Percentiles rank a stretch among this genome's conserved stretches.
These are phyloP conservation scores for Glomus cerebriforme DNA, from an alignment of 192 early-diverging fungal species.

Conservation along the genomic window DNA sequence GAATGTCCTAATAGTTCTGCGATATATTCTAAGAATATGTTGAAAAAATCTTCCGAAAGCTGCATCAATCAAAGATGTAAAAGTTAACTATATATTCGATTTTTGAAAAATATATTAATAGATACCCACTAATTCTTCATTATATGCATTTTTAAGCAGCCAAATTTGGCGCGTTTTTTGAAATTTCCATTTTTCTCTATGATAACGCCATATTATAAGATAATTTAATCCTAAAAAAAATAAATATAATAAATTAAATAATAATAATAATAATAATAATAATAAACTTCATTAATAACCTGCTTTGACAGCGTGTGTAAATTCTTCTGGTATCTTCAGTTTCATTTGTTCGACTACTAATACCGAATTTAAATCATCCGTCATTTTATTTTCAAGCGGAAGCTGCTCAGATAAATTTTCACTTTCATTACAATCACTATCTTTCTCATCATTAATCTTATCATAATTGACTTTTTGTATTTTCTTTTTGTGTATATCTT, in stretches of 20 bases:
- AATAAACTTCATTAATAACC: not conserved
- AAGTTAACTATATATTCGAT: too few relatives aligned
- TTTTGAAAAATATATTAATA: too few relatives aligned
- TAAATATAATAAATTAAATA: not conserved
- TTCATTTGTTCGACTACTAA: too few relatives aligned
- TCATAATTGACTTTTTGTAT: too few relatives aligned
- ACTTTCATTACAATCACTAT: too few relatives aligned
- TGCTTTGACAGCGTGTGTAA: not conserved
- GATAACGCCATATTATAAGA: constrained; percentile 38
- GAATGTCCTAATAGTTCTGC: constrained; percentile 41
- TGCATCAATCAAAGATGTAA: not conserved
- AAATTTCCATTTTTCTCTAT: constrained; percentile 42
- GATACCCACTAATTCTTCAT: constrained; percentile 23
- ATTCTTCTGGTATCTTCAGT: not conserved
- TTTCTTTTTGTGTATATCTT: too few relatives aligned
- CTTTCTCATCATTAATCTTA: too few relatives aligned
- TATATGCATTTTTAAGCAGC: constrained; percentile 41
- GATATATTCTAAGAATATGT: constrained; percentile 44
- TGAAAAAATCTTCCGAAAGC: constrained; percentile 37
- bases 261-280: too few relatives aligned
- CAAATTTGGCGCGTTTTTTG: constrained; percentile 46
- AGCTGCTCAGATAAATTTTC: too few relatives aligned
- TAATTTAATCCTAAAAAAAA: constrained; percentile 37
- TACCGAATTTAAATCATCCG: too few relatives aligned
- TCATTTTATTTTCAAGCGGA: too few relatives aligned